phyloP scores from a whole-genome alignment of 176 grass and related monocot genomes.

The Musa troglodytarum region DNA sequence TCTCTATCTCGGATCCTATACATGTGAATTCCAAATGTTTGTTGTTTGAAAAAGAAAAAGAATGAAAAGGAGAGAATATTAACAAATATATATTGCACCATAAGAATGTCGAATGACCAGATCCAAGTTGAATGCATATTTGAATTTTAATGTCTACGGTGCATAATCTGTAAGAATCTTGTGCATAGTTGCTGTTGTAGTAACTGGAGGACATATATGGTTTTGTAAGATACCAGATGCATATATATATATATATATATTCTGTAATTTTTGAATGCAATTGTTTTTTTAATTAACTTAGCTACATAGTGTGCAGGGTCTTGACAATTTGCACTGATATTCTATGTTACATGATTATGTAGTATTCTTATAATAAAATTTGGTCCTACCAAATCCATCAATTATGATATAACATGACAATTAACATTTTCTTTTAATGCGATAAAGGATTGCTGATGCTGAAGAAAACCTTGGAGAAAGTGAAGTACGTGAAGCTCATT shows the following conservation, averaged over 20 bases:
- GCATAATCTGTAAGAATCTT: too few relatives aligned
- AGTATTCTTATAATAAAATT: not conserved
- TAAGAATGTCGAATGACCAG: not conserved
- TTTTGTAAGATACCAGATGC: too few relatives aligned
- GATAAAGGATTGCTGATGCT: slow-evolving; percentile 74
- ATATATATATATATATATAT: too few relatives aligned
- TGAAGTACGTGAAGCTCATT: slow-evolving; percentile 99
- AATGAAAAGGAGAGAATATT: not conserved
- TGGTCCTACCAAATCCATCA: not conserved
- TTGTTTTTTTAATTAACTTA: too few relatives aligned
- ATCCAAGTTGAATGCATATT: not conserved
- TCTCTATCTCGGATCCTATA: not conserved
- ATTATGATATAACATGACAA: not conserved
- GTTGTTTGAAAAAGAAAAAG: not conserved
- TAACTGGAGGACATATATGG: too few relatives aligned
- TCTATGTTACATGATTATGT: not conserved
- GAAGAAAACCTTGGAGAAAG: slow-evolving; percentile 98
- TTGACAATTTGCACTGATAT: too few relatives aligned
- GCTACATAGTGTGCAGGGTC: too few relatives aligned
- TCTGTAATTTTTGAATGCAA: too few relatives aligned
- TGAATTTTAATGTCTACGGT: too few relatives aligned
- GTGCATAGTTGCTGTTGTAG: too few relatives aligned
- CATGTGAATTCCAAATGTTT: not conserved
- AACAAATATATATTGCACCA: not conserved
- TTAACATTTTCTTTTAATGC: slow-evolving; percentile 23